Conservation (phyloP, 495 filamentous ascomycete species). For the Penicillium paradoxum region DNA sequence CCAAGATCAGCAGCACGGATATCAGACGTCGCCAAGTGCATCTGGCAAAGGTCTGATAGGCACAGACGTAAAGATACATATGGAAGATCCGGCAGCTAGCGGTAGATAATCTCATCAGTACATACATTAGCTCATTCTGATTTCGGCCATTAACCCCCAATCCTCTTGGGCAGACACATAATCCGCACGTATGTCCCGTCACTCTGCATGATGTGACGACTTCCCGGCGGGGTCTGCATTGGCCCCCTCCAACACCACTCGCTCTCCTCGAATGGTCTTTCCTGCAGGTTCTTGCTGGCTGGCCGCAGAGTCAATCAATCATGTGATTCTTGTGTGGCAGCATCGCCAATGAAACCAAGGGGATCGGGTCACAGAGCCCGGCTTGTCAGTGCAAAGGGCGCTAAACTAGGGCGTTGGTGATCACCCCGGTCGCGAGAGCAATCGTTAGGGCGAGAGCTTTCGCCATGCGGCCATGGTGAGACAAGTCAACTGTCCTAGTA, state of each 20-base stretch:
- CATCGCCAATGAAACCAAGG: constrained; percentile 22
- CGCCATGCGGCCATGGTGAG: constrained; percentile 23
- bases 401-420: constrained; percentile 23
- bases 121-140: constrained; percentile 12
- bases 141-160: constrained; percentile 22
- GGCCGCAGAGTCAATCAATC: constrained; percentile 38
- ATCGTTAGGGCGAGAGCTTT: constrained; percentile 22
- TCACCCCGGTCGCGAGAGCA: constrained; percentile 22
- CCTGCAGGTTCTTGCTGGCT: constrained; percentile 38
- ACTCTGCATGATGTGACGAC: constrained; percentile 32
- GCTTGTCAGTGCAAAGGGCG: constrained; percentile 16
- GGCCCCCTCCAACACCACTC: constrained; percentile 13
- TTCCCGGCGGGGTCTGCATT: constrained; percentile 24
- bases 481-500: constrained; percentile 16
- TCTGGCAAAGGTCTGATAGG: constrained; percentile 29
- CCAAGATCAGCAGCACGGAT: constrained; percentile 87
- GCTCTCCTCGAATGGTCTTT: constrained; percentile 14
- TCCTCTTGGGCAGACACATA: constrained; percentile 4
- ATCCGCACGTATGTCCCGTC: constrained; percentile 19
- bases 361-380: constrained; percentile 14
- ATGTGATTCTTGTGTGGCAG: constrained; percentile 33
- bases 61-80: neutral
- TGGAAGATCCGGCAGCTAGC: constrained; percentile 3
- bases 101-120: constrained; percentile 11
- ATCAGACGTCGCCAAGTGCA: constrained; percentile 51